Percentiles rank a stretch among this genome's conserved stretches.
Evolutionary conservation across 73 alveolate genomes (phyloP).

Genomic region (Paraurostyla sp.): DNA sequence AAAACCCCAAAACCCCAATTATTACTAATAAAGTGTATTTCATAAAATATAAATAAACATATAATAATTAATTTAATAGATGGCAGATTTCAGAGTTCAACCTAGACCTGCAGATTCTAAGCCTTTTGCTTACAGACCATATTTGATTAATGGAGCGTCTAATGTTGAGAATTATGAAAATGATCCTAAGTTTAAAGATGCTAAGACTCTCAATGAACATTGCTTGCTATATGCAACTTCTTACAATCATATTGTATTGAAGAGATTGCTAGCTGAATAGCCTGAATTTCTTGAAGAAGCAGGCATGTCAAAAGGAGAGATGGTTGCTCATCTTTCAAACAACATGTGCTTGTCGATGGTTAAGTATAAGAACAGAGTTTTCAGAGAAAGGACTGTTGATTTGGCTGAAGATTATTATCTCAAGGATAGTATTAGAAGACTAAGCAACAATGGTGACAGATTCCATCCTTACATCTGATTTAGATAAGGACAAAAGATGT

Average conservation of each 20-base stretch:
- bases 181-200: not conserved
- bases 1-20: no score
- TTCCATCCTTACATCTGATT: slow-evolving; percentile 55
- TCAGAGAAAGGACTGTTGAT: not conserved
- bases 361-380: not conserved
- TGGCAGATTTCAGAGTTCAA: slow-evolving; percentile 19
- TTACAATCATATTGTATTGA: not conserved
- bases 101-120: slow-evolving; percentile 27
- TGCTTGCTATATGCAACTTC: not conserved
- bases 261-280: not conserved
- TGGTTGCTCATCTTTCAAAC: not conserved
- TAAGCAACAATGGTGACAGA: slow-evolving; percentile 22
- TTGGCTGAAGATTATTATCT: not conserved
- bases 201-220: not conserved
- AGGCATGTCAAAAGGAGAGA: not conserved
- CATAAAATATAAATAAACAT: no score
- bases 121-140: not conserved
- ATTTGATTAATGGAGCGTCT: not conserved
- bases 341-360: slow-evolving; percentile 30
- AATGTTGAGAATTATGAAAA: not conserved
- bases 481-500: not conserved
- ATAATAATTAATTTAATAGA: no score
- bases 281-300: slow-evolving; percentile 46
- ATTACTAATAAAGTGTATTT: no score
- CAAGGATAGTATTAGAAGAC: slow-evolving; percentile 49